Evolutionary conservation across 805 yeast species (phyloP).

Genomic region (Hanseniaspora clermontiae): DNA sequence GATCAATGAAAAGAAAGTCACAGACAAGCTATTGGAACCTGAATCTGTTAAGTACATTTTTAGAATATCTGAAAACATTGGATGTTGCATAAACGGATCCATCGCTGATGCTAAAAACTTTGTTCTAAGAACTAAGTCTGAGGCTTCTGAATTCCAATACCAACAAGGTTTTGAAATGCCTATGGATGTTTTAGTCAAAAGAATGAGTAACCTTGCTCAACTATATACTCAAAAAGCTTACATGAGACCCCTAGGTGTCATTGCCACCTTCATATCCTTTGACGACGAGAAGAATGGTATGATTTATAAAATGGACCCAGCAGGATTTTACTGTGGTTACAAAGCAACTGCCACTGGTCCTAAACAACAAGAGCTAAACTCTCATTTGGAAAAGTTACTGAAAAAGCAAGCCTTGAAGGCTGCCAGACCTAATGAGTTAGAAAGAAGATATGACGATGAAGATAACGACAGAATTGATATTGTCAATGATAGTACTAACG

Average conservation of each 20-base stretch:
- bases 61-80: slow-evolving; percentile 66
- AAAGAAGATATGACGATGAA: slow-evolving; percentile 14
- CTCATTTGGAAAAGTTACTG: slow-evolving; percentile 78
- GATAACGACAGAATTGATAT: slow-evolving; percentile 17
- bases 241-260: slow-evolving; percentile 96
- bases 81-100: slow-evolving; percentile 88
- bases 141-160: slow-evolving; percentile 89
- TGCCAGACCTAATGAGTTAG: slow-evolving; percentile 8
- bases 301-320: slow-evolving; percentile 89
- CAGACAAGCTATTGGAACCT: slow-evolving; percentile 86
- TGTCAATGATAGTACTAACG: not conserved
- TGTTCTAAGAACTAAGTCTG: slow-evolving; percentile 83
- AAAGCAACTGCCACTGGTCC: slow-evolving; percentile 94
- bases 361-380: slow-evolving; percentile 88
- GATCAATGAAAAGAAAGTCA: slow-evolving; percentile 89
- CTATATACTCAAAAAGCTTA: slow-evolving; percentile 94
- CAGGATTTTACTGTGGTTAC: slow-evolving; percentile 85
- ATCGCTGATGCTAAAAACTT: slow-evolving; percentile 90
- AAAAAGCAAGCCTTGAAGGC: slow-evolving; percentile 52
- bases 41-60: slow-evolving; percentile 76
- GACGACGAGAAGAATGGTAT: slow-evolving; percentile 87
- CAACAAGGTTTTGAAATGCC: slow-evolving; percentile 96
- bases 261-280: slow-evolving; percentile 72
- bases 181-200: slow-evolving; percentile 77
- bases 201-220: slow-evolving; percentile 92